Evolutionary conservation across 139 green algal genomes (phyloP), one percentile per base, ranked within the genome.

Genomic region (Asterochloris erici): DNA sequence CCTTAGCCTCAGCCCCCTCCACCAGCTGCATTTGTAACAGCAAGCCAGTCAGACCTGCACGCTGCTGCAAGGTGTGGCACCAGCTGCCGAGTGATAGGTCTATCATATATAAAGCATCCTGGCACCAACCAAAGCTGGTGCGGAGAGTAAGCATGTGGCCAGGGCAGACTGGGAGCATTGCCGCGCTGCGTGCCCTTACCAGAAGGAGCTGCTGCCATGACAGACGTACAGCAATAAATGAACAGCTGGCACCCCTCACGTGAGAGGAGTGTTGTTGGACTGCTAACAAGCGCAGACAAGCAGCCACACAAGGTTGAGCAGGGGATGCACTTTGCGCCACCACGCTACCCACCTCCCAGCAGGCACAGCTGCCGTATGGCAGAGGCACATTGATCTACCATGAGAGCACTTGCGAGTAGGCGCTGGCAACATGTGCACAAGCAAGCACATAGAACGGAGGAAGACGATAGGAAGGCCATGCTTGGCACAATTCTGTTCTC

Each of bases 1-100:
- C 92, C 88, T 97, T 97, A 38, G 92, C 92, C 86, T 97, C 94
- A 15, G 93, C 94, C 0, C 84, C 91, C 60, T 94, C 93, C 71
- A 97, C 76, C 63, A 97, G 82, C 79, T 95, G 91, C 14, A 90
- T 77, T 68, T 92, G 87, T 62, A 76, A 4, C 66, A 71, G 19
- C 17, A 4, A 71, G 17, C 17, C 24, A 60, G 71, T 38, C 71
- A 77, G n/a, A 38, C 17, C 71, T 60, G 66, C 71, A 77, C 14
- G n/a, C 17, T 19, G 15, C 63, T 16, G n/a, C 17, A 21, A 24
- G 6, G 19, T 77, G 71, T 29, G 19, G 23, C 71, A 38, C 23
- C 23, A 77, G 24, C 23, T 21, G 71, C 9, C 14, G 1, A 10
- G 71, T 1, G 1, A 60, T 60, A 38, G 15, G 71, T 29, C 24